phyloP scores from a whole-genome alignment of 441 rosid species.

The Manihot esculenta region DNA sequence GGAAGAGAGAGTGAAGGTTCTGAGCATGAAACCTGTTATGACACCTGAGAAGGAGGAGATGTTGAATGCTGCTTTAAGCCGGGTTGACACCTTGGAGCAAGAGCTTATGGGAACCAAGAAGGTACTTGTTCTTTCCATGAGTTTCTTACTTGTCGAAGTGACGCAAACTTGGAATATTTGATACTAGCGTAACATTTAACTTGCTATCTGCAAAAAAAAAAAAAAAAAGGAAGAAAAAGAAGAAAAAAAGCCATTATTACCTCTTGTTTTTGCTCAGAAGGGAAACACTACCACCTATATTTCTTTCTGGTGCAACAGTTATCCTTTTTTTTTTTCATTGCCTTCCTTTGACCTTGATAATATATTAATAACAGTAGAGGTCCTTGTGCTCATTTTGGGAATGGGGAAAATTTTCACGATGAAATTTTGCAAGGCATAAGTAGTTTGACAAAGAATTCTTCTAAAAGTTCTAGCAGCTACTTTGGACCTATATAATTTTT shows the following conservation, averaged over 20 bases:
- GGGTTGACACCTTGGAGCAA: constrained; percentile 67
- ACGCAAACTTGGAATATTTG: background rate
- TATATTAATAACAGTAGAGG: too few relatives aligned
- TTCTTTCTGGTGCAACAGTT: background rate
- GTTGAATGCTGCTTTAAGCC: constrained; percentile 57
- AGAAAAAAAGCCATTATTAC: too few relatives aligned
- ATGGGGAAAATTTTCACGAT: too few relatives aligned
- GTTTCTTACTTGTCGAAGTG: background rate
- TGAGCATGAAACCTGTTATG: constrained; percentile 52
- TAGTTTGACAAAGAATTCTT: too few relatives aligned
- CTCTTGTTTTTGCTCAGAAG: too few relatives aligned
- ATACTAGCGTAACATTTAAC: too few relatives aligned
- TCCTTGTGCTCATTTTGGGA: too few relatives aligned
- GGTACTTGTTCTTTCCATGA: constrained; percentile 35
- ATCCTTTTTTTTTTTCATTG: background rate
- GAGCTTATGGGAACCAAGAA: constrained; percentile 72
- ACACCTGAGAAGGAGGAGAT: constrained; percentile 77
- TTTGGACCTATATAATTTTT: too few relatives aligned
- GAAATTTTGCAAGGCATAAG: too few relatives aligned
- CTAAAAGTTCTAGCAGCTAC: too few relatives aligned
- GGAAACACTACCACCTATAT: background rate
- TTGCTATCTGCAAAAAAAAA: too few relatives aligned
- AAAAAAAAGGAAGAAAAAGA: too few relatives aligned
- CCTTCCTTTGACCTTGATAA: background rate
- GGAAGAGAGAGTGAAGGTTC: constrained; percentile 58